Base-by-base conservation (phyloP, 2,329 filamentous ascomycete genomes). In the Alternaria hordeiaustralica region DNA sequence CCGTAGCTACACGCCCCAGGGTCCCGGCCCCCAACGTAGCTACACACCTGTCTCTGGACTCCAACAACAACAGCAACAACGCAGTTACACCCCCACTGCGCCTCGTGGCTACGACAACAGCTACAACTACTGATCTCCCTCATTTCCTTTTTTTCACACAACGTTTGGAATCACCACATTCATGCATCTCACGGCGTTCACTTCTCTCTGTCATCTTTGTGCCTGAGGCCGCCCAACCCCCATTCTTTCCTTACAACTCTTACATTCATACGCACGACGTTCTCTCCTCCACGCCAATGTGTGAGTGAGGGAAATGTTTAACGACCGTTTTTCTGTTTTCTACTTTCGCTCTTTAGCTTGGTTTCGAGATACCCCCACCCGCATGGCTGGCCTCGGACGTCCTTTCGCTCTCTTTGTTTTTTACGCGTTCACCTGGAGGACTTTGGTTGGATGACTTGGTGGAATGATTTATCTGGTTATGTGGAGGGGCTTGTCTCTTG, bases 351-450 rank as follows among this genome's bases (percentile, higher is more conserved):
- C 53, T 65, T 25, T 43, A 51, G 59, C 65, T 62, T 71, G 71
- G 36, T 71, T 77, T 74, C 72, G 74, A 76, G 73, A 77, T 78
- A 77, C 74, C 75, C 65, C 64, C 33, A 65, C 67, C 62, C 45
- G 59, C 60, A 61, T 70, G 68, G 73, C 74, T 75, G 75, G 74
- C 64, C 67, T 77, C 74, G 75, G 72, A 76, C 74, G 72, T 77
- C 69, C 72, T 60, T 75, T 77, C 75, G 67, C 65, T 76, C 69
- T 54, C 56, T 64, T 56, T 56, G 41, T 30, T 51, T 58, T 58
- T 58, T 26, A 62, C 44, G 63, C 59, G 55, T 45, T 50, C 41
- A 45, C 41, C 47, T 46, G 47, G 50, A 23, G 47, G 30, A 59
- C 1, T 26, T n/a, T 4, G 55, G 25, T 41, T 13, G 28, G 20